These are phyloP conservation scores for Letharia lupina DNA, from an alignment of 495 filamentous ascomycete genomes.

Conservation along the genomic window DNA sequence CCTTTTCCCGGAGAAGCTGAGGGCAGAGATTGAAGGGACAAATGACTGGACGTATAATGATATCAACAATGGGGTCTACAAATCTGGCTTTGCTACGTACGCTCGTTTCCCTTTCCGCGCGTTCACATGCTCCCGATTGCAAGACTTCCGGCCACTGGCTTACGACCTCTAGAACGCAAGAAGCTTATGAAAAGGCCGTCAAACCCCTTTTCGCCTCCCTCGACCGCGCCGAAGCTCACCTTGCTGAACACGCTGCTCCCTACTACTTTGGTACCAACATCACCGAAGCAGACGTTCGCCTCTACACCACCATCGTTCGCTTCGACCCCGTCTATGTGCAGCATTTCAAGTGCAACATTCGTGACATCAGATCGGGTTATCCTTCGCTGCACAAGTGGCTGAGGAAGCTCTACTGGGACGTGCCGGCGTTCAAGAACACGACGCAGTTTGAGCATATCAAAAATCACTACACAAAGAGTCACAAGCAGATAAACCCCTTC, in stretches of 20 bases:
- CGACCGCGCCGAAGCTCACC: slow-evolving; percentile 60
- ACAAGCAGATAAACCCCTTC: slow-evolving; percentile 56
- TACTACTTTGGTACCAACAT: slow-evolving; percentile 60
- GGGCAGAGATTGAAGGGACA: slow-evolving; percentile 57
- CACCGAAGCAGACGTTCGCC: slow-evolving; percentile 75
- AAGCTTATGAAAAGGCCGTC: slow-evolving; percentile 66
- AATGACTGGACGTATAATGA: slow-evolving; percentile 80
- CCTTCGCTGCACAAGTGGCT: slow-evolving; percentile 62
- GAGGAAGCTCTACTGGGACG: slow-evolving; percentile 60
- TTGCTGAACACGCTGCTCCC: slow-evolving; percentile 46
- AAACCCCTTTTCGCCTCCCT: slow-evolving; percentile 60
- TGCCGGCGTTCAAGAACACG: slow-evolving; percentile 52
- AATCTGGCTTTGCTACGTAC: slow-evolving; percentile 58
- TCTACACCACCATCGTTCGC: slow-evolving; percentile 75
- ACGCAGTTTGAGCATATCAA: slow-evolving; percentile 66
- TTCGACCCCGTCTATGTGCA: slow-evolving; percentile 88
- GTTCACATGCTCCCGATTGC: background rate
- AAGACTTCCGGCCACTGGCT: background rate
- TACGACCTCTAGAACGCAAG: slow-evolving; percentile 37
- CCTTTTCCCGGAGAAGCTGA: slow-evolving; percentile 53
- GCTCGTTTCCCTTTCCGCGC: slow-evolving; percentile 1
- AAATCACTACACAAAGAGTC: slow-evolving; percentile 63
- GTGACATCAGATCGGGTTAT: slow-evolving; percentile 72
- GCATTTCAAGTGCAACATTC: slow-evolving; percentile 88
- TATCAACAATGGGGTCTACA: slow-evolving; percentile 86